Conservation (phyloP, 192 early-diverging fungal genomes). For the Entomortierella lignicola region DNA sequence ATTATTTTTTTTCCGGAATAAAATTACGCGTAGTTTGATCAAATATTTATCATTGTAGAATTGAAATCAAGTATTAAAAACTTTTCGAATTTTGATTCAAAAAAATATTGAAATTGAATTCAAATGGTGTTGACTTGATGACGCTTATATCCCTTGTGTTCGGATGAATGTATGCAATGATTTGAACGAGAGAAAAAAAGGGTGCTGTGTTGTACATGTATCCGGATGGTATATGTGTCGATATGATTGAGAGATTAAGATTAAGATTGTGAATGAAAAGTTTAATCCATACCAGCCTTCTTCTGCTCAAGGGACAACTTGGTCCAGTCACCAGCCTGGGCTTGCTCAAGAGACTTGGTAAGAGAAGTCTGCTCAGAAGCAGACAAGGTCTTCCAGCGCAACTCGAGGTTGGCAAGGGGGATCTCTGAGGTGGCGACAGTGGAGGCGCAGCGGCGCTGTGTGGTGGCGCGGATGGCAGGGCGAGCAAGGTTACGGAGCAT, state of each 20-base stretch:
- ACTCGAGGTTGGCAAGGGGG: conserved; percentile 64
- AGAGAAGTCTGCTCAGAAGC: conserved; percentile 85
- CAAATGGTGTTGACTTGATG: too few relatives aligned
- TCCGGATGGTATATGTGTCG: too few relatives aligned
- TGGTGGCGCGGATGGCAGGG: conserved; percentile 57
- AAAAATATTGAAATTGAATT: too few relatives aligned
- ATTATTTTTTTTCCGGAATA: too few relatives aligned
- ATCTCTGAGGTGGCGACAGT: conserved; percentile 55
- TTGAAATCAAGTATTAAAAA: too few relatives aligned
- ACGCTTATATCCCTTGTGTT: too few relatives aligned
- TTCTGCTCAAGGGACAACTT: conserved; percentile 92
- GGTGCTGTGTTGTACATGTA: too few relatives aligned
- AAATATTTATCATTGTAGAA: too few relatives aligned
- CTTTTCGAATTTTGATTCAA: too few relatives aligned
- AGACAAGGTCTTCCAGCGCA: conserved; percentile 75
- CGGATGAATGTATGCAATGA: too few relatives aligned
- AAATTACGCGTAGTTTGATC: too few relatives aligned
- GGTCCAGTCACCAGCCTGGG: conserved; percentile 97
- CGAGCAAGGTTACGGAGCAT: conserved; percentile 75
- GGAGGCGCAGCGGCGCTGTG: conserved; percentile 60
- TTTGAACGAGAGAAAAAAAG: too few relatives aligned
- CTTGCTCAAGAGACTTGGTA: conserved; percentile 80
- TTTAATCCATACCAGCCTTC: conserved; percentile 79
- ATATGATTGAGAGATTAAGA: not conserved
- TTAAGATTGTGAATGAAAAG: not conserved